Evolutionary conservation across 2,329 filamentous ascomycete genomes (phyloP), one percentile per base, ranked within the genome.

Genomic region (Aureobasidium sp.): DNA sequence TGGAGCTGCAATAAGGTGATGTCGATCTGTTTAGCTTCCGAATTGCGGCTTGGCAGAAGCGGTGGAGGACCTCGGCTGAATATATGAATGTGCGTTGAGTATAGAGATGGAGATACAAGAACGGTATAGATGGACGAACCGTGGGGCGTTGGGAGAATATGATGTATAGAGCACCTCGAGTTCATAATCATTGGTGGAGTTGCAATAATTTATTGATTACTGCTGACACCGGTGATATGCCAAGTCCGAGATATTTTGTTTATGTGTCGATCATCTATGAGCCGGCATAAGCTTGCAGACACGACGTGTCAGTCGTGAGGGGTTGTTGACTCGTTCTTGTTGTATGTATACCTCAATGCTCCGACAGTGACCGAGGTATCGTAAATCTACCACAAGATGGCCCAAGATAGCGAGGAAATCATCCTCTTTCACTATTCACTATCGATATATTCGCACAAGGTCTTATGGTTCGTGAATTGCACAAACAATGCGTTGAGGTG

Each of bases 341-440:
- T 23, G 13, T 6, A 17, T 20, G 7, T 47, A 26, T 48, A 17
- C 29, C 23, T 13, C 32, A 48, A 13, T 20, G 20, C 9, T 37
- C n/a, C 17, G 39, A 29, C 20, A 12, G 34, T 29, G 41, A 48
- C 27, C 27, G 26, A 15, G 32, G 5, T 0, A 5, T 13, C 23
- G 17, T 26, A 9, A 12, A 9, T 6, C 3, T 3, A 4, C 65
- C 23, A 37, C 57, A 17, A 29, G 15, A 51, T 59, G 41, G 61
- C 65, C 23, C 71, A 72, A 23, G 74, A 77, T 50, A 72, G 72
- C n/a, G 55, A 48, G 17, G 34, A 48, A 9, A 80, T 87, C 27
- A 76, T 88, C 7, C 69, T 89, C 1, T 89, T 87, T 71, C 85
- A 88, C 72, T 90, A 90, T 70, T 71, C 77, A 0, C 79, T 77